A percentile compares a stretch with the other conserved stretches of the same genome.
These are phyloP conservation scores for Parmelia sp. DNA, from an alignment of 495 filamentous ascomycete species.

Conservation along the genomic window DNA sequence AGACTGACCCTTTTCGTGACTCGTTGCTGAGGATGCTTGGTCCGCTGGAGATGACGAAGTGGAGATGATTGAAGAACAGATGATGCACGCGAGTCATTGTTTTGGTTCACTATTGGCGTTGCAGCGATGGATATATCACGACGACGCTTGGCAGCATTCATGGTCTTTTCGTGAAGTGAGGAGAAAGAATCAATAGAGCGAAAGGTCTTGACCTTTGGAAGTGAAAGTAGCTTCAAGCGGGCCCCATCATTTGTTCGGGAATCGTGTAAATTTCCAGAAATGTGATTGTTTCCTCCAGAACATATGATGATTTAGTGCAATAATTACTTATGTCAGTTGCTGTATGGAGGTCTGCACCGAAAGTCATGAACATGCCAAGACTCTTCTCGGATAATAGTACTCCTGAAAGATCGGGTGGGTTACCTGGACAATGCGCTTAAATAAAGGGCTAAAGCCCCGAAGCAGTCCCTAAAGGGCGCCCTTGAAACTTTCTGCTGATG, in stretches of 20 bases:
- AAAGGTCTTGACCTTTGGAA: not conserved
- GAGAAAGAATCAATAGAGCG: not conserved
- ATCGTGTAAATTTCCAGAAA: not conserved
- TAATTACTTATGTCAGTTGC: not conserved
- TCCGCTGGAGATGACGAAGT: not conserved
- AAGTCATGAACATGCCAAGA: too few relatives aligned
- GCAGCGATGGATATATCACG: constrained; percentile 7
- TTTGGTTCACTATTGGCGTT: constrained; percentile 10
- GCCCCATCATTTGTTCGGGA: not conserved
- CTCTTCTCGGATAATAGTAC: too few relatives aligned
- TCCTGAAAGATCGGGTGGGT: too few relatives aligned
- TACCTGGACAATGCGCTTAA: too few relatives aligned
- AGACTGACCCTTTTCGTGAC: constrained; percentile 1
- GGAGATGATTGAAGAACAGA: constrained; percentile 13
- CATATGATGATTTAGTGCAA: not conserved
- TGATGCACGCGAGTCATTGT: constrained; percentile 8
- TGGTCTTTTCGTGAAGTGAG: not conserved
- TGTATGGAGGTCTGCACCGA: too few relatives aligned
- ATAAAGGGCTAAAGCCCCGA: too few relatives aligned
- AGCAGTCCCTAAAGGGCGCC: too few relatives aligned
- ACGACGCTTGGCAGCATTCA: constrained; percentile 14
- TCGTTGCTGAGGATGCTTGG: constrained; percentile 1
- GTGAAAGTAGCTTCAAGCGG: not conserved
- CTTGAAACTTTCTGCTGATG: too few relatives aligned
- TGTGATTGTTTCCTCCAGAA: not conserved